Conservation (phyloP, 352 stramenopile genomes). For the Pythium aristosporum region DNA sequence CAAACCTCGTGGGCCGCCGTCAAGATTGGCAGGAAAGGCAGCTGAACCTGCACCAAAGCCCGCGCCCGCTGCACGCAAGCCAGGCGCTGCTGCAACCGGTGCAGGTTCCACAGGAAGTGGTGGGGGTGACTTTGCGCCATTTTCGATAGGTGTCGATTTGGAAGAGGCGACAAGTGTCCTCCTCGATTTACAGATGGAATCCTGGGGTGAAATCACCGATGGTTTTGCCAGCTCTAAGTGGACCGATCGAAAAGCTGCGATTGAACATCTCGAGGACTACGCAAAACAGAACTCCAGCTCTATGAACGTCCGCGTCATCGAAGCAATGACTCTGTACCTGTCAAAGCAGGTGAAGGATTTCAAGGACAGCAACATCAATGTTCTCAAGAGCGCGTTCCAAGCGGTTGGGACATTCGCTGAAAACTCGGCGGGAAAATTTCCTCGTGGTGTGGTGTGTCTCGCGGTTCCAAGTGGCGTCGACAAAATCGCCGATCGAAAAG, state of each 20-base stretch:
- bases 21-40: conserved; percentile 50
- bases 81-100: conserved; percentile 1
- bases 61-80: conserved; percentile 24
- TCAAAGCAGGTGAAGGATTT: conserved; percentile 82
- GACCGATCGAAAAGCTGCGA: conserved; percentile 78
- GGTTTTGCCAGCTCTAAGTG: conserved; percentile 77
- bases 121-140: conserved; percentile 59
- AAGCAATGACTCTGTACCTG: conserved; percentile 75
- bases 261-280: conserved; percentile 68
- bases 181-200: conserved; percentile 54
- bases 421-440: conserved; percentile 55
- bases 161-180: conserved; percentile 73
- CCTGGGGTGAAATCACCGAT: conserved; percentile 49
- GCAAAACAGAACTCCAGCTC: conserved; percentile 43
- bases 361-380: conserved; percentile 89
- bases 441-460: conserved; percentile 68
- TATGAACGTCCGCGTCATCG: conserved; percentile 66
- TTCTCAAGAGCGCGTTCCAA: conserved; percentile 83
- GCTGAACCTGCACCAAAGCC: conserved; percentile 18
- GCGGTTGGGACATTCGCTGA: conserved; percentile 74
- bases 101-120: conserved; percentile 12
- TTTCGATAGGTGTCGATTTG: conserved; percentile 53
- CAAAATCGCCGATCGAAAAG: conserved; percentile 84
- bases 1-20: conserved; percentile 38
- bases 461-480: conserved; percentile 69